Evolutionary conservation across 176 grass and related monocot genomes (phyloP).

Genomic region (Zizania latifolia): DNA sequence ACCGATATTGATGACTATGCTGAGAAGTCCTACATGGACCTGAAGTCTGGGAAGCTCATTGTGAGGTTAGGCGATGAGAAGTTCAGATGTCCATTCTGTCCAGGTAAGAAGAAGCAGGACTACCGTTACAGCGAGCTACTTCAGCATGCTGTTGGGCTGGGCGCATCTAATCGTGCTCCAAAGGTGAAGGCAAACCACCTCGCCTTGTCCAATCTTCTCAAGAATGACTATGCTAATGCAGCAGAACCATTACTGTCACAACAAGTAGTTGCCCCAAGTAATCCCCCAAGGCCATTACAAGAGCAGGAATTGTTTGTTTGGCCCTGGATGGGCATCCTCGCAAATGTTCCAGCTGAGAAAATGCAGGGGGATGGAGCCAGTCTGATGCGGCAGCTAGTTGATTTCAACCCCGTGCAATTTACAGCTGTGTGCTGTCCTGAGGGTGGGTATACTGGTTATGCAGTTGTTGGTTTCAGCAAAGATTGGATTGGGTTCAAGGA

Average conservation of each 20-base stretch:
- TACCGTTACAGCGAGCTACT: slow-evolving; percentile 50
- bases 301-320: slow-evolving; percentile 41
- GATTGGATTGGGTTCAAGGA: slow-evolving; percentile 63
- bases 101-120: slow-evolving; percentile 53
- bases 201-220: slow-evolving; percentile 46
- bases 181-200: slow-evolving; percentile 53
- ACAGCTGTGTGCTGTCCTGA: not conserved
- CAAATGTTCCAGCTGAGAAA: slow-evolving; percentile 35
- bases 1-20: slow-evolving; percentile 43
- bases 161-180: slow-evolving; percentile 42
- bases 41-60: slow-evolving; percentile 25
- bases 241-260: not conserved
- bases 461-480: slow-evolving; percentile 37
- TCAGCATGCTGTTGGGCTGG: slow-evolving; percentile 43
- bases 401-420: slow-evolving; percentile 23
- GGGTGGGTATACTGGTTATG: slow-evolving; percentile 25
- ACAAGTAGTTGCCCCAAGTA: not conserved
- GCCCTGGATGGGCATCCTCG: slow-evolving; percentile 53
- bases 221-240: slow-evolving; percentile 20
- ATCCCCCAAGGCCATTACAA: slow-evolving; percentile 20
- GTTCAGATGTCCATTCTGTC: slow-evolving; percentile 53
- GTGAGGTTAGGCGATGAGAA: slow-evolving; percentile 16
- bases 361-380: not conserved
- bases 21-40: slow-evolving; percentile 21
- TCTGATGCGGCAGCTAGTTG: slow-evolving; percentile 28